Conservation (phyloP, 257 asterid species). For the Scutellaria barbata region DNA sequence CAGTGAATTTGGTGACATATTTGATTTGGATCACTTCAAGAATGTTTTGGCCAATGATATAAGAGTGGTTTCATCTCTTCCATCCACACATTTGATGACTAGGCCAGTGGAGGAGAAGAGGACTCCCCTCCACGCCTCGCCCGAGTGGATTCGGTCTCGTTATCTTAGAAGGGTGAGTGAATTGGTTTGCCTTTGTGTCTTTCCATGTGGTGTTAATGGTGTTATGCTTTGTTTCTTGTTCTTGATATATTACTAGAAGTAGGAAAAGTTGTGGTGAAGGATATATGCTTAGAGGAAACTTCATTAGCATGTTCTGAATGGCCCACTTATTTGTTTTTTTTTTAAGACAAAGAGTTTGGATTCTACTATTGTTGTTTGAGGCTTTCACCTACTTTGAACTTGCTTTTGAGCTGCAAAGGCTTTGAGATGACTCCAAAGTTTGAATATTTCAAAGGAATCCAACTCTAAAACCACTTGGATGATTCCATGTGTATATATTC, state of each 20-base stretch:
- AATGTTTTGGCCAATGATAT: conserved; percentile 76
- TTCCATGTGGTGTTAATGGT: not conserved
- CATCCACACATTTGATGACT: conserved; percentile 85
- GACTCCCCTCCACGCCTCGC: conserved; percentile 72
- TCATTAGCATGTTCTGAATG: not conserved
- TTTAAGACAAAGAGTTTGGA: conserved; percentile 8
- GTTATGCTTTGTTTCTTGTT: conserved; percentile 2
- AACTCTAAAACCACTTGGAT: not conserved
- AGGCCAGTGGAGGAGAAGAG: conserved; percentile 83
- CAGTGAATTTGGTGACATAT: conserved; percentile 94
- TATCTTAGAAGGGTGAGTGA: conserved; percentile 56
- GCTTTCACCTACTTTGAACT: not conserved
- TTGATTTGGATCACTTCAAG: conserved; percentile 93
- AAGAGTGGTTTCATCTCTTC: conserved; percentile 76
- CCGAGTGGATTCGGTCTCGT: conserved; percentile 82
- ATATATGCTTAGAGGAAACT: not conserved
- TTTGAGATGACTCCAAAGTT: conserved; percentile 24
- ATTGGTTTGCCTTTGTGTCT: not conserved
- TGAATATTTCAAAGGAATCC: conserved; percentile 27
- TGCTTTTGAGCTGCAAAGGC: conserved; percentile 24
- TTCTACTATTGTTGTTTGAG: conserved; percentile 2
- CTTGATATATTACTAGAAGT: not conserved
- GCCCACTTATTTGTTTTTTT: not conserved
- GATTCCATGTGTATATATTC: not conserved
- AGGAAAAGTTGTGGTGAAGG: not conserved